Percentiles rank a stretch among this genome's conserved stretches.
Evolutionary conservation across 108 stramenopile genomes (phyloP).

Genomic region (Conticribra weissflogii): DNA sequence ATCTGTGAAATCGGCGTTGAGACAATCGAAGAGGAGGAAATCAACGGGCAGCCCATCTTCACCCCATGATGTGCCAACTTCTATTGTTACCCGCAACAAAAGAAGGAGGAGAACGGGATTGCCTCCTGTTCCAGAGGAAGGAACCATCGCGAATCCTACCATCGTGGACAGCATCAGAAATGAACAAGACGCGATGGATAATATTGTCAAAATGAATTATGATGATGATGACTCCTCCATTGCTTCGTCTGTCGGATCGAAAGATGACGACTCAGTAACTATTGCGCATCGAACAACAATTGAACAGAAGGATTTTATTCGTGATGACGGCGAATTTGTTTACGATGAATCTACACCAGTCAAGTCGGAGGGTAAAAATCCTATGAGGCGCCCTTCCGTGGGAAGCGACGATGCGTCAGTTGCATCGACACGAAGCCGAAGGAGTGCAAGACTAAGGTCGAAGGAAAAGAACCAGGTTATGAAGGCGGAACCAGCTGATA

Average conservation of each 20-base stretch:
- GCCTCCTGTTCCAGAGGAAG: constrained; percentile 35
- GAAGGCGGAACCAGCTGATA: no score
- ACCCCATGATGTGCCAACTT: constrained; percentile 24
- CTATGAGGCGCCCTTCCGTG: no score
- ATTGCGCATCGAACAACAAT: neutral
- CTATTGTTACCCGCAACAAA: constrained; percentile 19
- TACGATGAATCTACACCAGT: no score
- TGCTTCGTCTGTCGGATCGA: neutral
- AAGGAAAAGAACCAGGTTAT: no score
- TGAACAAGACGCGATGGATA: neutral
- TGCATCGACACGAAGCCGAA: no score
- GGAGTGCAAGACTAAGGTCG: no score
- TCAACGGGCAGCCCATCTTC: constrained; percentile 4
- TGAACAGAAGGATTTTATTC: no score
- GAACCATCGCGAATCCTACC: constrained; percentile 4
- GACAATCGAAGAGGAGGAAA: constrained; percentile 8
- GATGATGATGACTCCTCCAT: neutral
- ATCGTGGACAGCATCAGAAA: neutral
- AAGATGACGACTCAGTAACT: neutral
- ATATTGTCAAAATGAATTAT: neutral
- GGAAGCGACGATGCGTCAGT: no score
- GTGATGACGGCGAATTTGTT: no score
- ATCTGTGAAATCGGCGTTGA: constrained; percentile 11
- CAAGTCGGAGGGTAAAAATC: no score
- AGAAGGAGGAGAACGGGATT: constrained; percentile 3